Evolutionary conservation across 176 grass and related monocot genomes (phyloP).

Genomic region (Cymbopogon citratus): DNA sequence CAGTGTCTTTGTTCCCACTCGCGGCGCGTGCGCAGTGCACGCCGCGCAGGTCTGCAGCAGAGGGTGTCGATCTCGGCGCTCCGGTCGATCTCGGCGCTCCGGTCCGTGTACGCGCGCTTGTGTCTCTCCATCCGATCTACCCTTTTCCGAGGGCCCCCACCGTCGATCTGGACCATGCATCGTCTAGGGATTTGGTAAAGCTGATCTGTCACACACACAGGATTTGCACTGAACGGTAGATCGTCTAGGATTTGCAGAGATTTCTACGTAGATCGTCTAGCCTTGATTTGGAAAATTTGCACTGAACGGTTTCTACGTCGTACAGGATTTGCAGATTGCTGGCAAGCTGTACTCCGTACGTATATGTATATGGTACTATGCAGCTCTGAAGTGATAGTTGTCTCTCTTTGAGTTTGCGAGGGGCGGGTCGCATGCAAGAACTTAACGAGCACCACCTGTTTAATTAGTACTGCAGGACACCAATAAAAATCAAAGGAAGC

Average conservation of each 20-base stretch:
- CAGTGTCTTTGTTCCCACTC: neutral
- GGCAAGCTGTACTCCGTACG: too few species aligned
- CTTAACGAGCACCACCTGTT: too few species aligned
- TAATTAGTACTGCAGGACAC: neutral
- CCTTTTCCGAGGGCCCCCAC: constrained; percentile 9
- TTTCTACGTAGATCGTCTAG: too few species aligned
- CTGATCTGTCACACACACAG: neutral
- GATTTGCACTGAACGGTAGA: too few species aligned
- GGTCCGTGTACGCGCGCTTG: constrained; percentile 8
- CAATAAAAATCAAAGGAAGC: neutral
- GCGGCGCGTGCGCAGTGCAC: neutral
- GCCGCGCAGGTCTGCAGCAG: too few species aligned
- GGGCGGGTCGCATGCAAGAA: neutral
- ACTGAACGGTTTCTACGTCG: neutral
- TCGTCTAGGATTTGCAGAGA: too few species aligned
- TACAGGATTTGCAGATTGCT: too few species aligned
- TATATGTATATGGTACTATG: neutral
- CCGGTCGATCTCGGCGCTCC: constrained; percentile 1
- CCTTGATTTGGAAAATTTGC: too few species aligned
- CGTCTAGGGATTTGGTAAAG: constrained; percentile 44
- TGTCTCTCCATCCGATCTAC: constrained; percentile 35
- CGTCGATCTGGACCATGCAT: constrained; percentile 14
- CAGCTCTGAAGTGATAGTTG: neutral
- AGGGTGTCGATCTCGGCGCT: neutral
- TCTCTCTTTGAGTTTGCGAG: too few species aligned